These are phyloP conservation scores for Cenchrus purpureus DNA, from an alignment of 176 grass and related monocot species.

Conservation along the genomic window DNA sequence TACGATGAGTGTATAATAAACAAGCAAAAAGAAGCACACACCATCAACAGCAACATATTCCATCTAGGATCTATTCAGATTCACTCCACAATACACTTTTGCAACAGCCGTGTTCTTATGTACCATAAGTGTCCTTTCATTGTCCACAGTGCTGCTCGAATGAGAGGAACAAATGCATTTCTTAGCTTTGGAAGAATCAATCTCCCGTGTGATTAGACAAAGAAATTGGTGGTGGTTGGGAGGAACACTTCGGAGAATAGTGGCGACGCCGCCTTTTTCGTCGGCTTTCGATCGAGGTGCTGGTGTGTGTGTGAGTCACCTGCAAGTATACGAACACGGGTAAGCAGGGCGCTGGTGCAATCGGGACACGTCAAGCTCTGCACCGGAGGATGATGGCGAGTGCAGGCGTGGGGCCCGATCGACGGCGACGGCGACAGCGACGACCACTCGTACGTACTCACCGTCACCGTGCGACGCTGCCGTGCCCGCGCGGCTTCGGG, in stretches of 20 bases:
- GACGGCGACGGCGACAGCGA: constrained; percentile 39
- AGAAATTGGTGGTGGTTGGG: constrained; percentile 2
- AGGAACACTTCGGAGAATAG: constrained; percentile 17
- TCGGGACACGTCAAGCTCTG: constrained; percentile 16
- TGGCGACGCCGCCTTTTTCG: constrained; percentile 1
- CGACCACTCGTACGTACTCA: not conserved
- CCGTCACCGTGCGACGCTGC: constrained; percentile 29
- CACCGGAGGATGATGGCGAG: not conserved
- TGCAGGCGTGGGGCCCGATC: not conserved
- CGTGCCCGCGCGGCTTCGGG: constrained; percentile 52
- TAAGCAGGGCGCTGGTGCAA: not conserved
- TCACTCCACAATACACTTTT: not conserved
- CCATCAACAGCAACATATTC: not conserved
- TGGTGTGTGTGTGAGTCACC: not conserved
- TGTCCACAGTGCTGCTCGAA: not conserved
- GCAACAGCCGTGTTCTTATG: not conserved
- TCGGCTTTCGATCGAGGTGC: not conserved
- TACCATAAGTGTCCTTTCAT: not conserved
- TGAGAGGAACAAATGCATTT: not conserved
- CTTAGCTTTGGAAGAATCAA: not conserved
- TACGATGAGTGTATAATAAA: not conserved
- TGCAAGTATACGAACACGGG: not conserved
- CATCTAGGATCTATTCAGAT: constrained; percentile 6
- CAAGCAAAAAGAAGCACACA: not conserved
- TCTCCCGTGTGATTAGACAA: not conserved